Evolutionary conservation across 2,329 filamentous ascomycete genomes (phyloP).

Genomic region (Scopulariopsis brevicaulis): DNA sequence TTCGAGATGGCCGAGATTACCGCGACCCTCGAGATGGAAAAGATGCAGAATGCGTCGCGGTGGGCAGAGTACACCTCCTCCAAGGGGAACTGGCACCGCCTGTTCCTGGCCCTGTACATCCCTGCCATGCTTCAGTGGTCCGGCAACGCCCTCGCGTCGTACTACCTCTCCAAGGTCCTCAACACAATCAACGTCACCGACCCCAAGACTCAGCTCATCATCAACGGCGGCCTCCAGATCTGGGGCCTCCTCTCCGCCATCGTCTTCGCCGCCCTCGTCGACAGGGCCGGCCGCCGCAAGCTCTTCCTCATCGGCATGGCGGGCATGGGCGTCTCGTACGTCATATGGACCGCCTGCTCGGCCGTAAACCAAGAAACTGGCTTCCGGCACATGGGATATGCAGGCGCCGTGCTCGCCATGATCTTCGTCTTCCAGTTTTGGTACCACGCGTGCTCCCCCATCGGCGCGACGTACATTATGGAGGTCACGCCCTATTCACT

Average conservation of each 20-base stretch:
- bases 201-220: slow-evolving; percentile 22
- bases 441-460: slow-evolving; percentile 42
- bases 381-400: not conserved
- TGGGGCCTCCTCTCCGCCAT: slow-evolving; percentile 31
- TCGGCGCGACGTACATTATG: slow-evolving; percentile 36
- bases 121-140: slow-evolving; percentile 16
- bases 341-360: slow-evolving; percentile 21
- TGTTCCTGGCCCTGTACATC: slow-evolving; percentile 12
- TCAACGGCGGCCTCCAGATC: slow-evolving; percentile 19
- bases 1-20: slow-evolving; percentile 19
- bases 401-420: slow-evolving; percentile 19
- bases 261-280: slow-evolving; percentile 26
- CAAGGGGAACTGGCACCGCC: slow-evolving; percentile 15
- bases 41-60: slow-evolving; percentile 9
- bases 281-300: slow-evolving; percentile 32
- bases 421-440: slow-evolving; percentile 31
- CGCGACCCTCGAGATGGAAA: slow-evolving; percentile 13
- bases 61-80: slow-evolving; percentile 12
- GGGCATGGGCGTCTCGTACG: slow-evolving; percentile 18
- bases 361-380: slow-evolving; percentile 13
- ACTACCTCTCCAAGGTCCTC: slow-evolving; percentile 24
- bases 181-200: slow-evolving; percentile 22
- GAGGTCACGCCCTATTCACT: slow-evolving; percentile 41
- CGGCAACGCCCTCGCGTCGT: slow-evolving; percentile 20
- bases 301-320: slow-evolving; percentile 36